Percentiles rank a stretch among this genome's conserved stretches.
Conservation (phyloP, 2,329 filamentous ascomycete species). For the Sporothrix pallida region DNA sequence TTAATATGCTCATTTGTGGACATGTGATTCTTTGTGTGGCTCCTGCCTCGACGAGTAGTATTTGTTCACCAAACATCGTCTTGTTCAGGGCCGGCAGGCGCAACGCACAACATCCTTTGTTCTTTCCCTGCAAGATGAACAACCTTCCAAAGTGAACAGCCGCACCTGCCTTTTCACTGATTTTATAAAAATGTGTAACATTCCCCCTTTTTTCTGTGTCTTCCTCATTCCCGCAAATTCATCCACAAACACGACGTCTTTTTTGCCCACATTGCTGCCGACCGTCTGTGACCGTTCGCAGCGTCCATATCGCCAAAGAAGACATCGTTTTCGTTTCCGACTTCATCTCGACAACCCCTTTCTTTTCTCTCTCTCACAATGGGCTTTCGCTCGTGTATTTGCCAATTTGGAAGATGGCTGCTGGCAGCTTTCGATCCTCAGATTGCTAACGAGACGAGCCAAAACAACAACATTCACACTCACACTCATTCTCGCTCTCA, state of each 20-base stretch:
- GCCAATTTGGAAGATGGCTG: conserved; percentile 11
- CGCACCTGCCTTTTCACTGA: background rate
- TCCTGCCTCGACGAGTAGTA: background rate
- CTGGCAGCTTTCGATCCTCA: background rate
- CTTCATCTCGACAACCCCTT: background rate
- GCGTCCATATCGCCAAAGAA: background rate
- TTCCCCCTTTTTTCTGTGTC: background rate
- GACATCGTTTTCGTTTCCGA: background rate
- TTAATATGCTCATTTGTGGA: background rate
- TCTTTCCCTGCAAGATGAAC: background rate
- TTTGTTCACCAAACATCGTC: background rate
- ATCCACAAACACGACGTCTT: conserved; percentile 2
- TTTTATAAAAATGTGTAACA: background rate
- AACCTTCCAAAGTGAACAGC: conserved; percentile 3
- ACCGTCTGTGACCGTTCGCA: background rate
- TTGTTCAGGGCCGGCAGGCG: conserved; percentile 4
- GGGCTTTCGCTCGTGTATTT: background rate
- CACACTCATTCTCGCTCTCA: background rate
- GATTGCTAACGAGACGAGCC: background rate
- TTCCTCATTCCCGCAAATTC: background rate
- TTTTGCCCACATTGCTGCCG: conserved; percentile 1
- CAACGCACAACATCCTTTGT: conserved; percentile 7
- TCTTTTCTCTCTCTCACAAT: background rate
- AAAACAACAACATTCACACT: background rate
- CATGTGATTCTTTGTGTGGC: background rate